Percentiles rank a stretch among this genome's conserved stretches.
phyloP scores from a whole-genome alignment of 1,284 basidiomycete genomes.

The Trichosporon faecale region DNA sequence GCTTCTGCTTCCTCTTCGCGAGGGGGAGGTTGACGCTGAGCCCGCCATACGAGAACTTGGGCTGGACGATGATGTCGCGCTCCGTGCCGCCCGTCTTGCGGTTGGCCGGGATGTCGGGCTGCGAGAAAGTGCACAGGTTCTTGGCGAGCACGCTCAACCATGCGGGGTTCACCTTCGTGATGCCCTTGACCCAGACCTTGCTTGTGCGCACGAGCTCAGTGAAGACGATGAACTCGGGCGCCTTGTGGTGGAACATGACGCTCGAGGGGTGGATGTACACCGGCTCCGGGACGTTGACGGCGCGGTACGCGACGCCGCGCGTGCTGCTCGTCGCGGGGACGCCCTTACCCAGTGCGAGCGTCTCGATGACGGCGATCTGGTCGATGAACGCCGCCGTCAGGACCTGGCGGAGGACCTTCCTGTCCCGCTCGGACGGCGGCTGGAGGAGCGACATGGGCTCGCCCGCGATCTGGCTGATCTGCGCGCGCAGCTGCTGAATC shows the following conservation, averaged over 20 bases:
- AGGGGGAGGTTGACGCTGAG: constrained; percentile 80
- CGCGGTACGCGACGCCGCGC: constrained; percentile 78
- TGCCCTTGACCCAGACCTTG: constrained; percentile 75
- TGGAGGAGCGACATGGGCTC: constrained; percentile 59
- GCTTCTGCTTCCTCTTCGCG: constrained; percentile 58
- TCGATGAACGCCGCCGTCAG: constrained; percentile 90
- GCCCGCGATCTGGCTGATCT: constrained; percentile 78
- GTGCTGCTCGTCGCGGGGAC: constrained; percentile 67
- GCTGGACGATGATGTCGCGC: constrained; percentile 62
- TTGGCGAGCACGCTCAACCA: constrained; percentile 83
- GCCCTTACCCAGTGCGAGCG: constrained; percentile 61
- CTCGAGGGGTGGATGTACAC: constrained; percentile 92
- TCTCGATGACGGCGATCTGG: constrained; percentile 89
- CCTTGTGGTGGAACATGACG: constrained; percentile 64
- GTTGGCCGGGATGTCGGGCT: constrained; percentile 54
- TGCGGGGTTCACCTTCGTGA: constrained; percentile 80
- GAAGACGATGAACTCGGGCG: constrained; percentile 86
- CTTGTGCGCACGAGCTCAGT: constrained; percentile 74
- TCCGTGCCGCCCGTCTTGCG: constrained; percentile 38
- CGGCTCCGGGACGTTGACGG: constrained; percentile 77
- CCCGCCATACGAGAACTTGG: constrained; percentile 67
- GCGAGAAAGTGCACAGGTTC: constrained; percentile 81
- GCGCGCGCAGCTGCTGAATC: constrained; percentile 92
- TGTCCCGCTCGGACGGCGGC: constrained; percentile 60
- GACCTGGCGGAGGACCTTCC: constrained; percentile 87